phyloP scores from a whole-genome alignment of 2,329 filamentous ascomycete genomes.

The Aspergillus pseudonomiae region DNA sequence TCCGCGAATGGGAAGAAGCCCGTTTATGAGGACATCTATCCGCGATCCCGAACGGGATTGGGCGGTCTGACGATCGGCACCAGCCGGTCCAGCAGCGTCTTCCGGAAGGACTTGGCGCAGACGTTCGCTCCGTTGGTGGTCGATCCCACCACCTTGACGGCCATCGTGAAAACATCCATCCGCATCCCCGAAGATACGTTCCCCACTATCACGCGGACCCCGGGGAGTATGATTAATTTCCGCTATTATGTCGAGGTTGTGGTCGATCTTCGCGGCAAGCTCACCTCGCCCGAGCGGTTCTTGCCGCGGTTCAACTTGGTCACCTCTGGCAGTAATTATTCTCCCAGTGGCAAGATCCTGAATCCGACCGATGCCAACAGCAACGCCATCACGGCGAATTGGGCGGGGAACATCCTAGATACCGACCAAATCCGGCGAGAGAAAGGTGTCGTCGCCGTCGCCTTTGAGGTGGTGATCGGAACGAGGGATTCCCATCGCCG shows the following conservation, averaged over 20 bases:
- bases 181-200: constrained; percentile 88
- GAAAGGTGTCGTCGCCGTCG: constrained; percentile 85
- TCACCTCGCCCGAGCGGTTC: constrained; percentile 72
- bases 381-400: constrained; percentile 44
- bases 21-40: constrained; percentile 82
- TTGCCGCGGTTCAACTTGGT: constrained; percentile 59
- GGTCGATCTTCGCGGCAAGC: constrained; percentile 85
- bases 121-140: constrained; percentile 86
- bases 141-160: constrained; percentile 75
- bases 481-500: constrained; percentile 73
- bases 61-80: constrained; percentile 85
- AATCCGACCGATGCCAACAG: constrained; percentile 36
- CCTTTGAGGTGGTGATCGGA: constrained; percentile 85
- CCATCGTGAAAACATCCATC: constrained; percentile 79
- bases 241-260: constrained; percentile 92
- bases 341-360: constrained; percentile 43
- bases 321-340: constrained; percentile 47
- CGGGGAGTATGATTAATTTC: constrained; percentile 92
- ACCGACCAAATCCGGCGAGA: constrained; percentile 84
- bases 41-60: constrained; percentile 82
- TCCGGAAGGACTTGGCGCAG: constrained; percentile 91
- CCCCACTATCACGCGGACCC: constrained; percentile 86
- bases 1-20: constrained; percentile 68
- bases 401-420: constrained; percentile 72
- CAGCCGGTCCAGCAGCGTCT: constrained; percentile 85